These are phyloP conservation scores for Sextonia rubra DNA, from an alignment of 164 flowering plant species.

Conservation along the genomic window DNA sequence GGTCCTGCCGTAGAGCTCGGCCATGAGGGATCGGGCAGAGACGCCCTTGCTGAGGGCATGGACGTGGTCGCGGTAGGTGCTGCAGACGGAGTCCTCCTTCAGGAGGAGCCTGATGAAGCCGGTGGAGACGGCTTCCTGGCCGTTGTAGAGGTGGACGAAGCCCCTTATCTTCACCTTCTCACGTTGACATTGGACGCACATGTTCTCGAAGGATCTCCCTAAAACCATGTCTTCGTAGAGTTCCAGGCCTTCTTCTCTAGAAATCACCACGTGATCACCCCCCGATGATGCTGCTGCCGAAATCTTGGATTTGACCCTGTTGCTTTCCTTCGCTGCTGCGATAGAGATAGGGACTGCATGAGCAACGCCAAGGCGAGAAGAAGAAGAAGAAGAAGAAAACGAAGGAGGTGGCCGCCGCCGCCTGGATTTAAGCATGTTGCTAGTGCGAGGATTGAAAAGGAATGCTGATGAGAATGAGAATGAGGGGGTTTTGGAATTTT, in stretches of 20 bases:
- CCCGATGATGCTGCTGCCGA: conserved; percentile 9
- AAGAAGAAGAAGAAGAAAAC: neutral
- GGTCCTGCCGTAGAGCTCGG: conserved; percentile 84
- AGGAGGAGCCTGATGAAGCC: conserved; percentile 86
- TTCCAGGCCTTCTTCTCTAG: conserved; percentile 71
- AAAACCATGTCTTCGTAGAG: conserved; percentile 77
- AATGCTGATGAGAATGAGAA: conserved; percentile 22
- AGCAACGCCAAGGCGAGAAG: conserved; percentile 29
- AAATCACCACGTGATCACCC: too few relatives aligned
- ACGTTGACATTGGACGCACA: conserved; percentile 84
- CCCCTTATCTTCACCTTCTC: conserved; percentile 92
- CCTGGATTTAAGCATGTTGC: neutral
- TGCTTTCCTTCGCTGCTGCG: conserved; percentile 55
- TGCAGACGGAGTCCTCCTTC: conserved; percentile 62
- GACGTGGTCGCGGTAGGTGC: conserved; percentile 91
- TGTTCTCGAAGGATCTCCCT: conserved; percentile 85
- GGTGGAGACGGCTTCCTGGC: conserved; percentile 91
- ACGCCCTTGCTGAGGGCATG: conserved; percentile 90
- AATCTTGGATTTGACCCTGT: conserved; percentile 24
- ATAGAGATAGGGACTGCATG: conserved; percentile 54
- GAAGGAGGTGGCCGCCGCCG: conserved; percentile 7
- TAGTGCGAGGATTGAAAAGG: conserved; percentile 13
- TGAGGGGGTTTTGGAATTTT: conserved; percentile 14
- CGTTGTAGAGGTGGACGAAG: conserved; percentile 89
- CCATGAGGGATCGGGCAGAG: conserved; percentile 79